Evolutionary conservation across 1,284 basidiomycete species (phyloP), one percentile per base, ranked within the genome.

Genomic region (Apiotrichum porosum): DNA sequence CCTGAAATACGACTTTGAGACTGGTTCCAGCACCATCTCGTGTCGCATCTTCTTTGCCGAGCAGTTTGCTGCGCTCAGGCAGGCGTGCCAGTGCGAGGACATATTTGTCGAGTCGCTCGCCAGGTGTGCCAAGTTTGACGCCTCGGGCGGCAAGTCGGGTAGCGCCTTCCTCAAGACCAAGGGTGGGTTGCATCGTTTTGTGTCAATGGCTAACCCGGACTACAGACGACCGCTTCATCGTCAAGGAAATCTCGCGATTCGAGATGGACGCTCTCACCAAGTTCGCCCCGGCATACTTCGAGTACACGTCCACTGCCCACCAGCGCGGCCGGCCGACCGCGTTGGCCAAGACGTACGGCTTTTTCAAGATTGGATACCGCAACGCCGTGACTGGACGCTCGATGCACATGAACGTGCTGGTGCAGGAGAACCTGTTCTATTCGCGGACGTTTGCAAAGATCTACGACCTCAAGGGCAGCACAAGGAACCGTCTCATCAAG

Each of bases 381-480:
- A 94, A 93, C 68, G 82, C 83, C 0, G 83, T 81, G 63, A 81
- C 77, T 1, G 79, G 84, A 3, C 88, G 88, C 68, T 81, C 83
- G 9, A 87, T 88, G 19, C 84, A 92, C 64, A 91, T 97, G 85
- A 97, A 97, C 65, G 78, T 97, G 22, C 77, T 97, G 36, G 90
- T 98, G 46, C 97, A 97, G 90, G 90, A 99, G 73, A 98, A 98
- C 63, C 78, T 98, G 13, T 94, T 97, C 68, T 94, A 95, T 68
- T 88, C 92, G 57, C 82, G 88, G 50, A 80, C 83, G 9, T 92
- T 94, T 61, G 82, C 85, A 10, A 90, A 92, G 86, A 91, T 94
- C 43, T 97, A 92, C 69, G 93, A 97, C 67, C 77, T 97, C 35
- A 97, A 97, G 68, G 92, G 92, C 12, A 90, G 88, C 15, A 92